Percentiles rank a stretch among this genome's conserved stretches.
phyloP scores from a whole-genome alignment of 805 yeast species.

The Brettanomyces nanus region DNA sequence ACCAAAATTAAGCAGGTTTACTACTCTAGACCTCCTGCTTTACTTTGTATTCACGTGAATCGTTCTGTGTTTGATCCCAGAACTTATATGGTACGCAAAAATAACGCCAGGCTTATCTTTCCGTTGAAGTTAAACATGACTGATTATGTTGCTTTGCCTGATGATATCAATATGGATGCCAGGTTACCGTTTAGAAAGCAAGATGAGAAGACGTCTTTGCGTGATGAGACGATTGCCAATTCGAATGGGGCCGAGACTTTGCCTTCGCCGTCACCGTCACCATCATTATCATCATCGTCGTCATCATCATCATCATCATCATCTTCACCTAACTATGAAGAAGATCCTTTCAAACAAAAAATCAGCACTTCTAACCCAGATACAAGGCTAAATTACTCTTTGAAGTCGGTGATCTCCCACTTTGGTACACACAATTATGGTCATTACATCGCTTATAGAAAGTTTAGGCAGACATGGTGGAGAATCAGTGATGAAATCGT shows the following conservation, averaged over 20 bases:
- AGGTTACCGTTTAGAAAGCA: conserved; percentile 63
- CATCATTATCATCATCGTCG: background rate
- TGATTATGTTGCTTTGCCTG: conserved; percentile 60
- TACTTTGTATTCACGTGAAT: conserved; percentile 79
- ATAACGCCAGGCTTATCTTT: conserved; percentile 74
- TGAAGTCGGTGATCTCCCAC: conserved; percentile 84
- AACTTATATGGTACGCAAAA: conserved; percentile 77
- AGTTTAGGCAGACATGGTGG: conserved; percentile 87
- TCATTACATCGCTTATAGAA: conserved; percentile 88
- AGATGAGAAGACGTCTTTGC: conserved; percentile 28
- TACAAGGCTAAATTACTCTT: conserved; percentile 48
- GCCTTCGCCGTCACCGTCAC: background rate
- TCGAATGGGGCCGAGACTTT: background rate
- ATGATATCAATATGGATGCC: conserved; percentile 73
- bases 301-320: background rate
- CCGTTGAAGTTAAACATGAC: conserved; percentile 61
- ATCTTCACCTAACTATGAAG: background rate
- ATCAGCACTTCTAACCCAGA: background rate
- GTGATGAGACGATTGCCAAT: conserved; percentile 2
- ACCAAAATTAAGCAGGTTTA: conserved; percentile 79
- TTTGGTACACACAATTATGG: conserved; percentile 96
- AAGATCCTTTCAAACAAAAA: background rate
- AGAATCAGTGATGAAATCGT: conserved; percentile 88
- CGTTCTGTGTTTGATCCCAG: conserved; percentile 88
- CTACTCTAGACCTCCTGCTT: conserved; percentile 74